Evolutionary conservation across 192 early-diverging fungal species (phyloP).

Genomic region (Rhizoclosmatium globosum): DNA sequence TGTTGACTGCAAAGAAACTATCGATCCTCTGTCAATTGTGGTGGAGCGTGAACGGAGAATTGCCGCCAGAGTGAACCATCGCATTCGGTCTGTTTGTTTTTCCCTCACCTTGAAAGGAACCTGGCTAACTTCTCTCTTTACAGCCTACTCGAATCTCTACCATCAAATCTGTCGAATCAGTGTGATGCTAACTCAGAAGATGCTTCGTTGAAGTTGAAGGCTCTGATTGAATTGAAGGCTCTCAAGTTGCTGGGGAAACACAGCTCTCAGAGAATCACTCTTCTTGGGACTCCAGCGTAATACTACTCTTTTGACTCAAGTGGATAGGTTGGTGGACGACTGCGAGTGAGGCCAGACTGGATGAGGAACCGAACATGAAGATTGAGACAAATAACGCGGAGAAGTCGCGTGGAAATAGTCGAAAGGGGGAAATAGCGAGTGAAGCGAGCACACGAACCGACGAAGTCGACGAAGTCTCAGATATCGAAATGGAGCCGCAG

Average conservation of each 20-base stretch:
- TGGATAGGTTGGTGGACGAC: conserved; percentile 61
- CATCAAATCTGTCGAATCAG: conserved; percentile 30
- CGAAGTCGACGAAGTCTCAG: no score
- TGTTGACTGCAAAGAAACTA: conserved; percentile 56
- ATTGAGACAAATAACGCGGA: no score
- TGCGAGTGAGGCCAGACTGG: no score
- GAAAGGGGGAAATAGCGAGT: no score
- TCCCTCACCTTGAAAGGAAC: background rate
- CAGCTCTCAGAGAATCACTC: conserved; percentile 70
- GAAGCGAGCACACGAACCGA: no score
- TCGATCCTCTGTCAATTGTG: conserved; percentile 81
- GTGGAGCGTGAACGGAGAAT: conserved; percentile 82
- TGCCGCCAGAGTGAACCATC: conserved; percentile 73
- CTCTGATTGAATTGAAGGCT: conserved; percentile 89
- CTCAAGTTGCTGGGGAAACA: conserved; percentile 83
- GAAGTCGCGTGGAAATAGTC: no score
- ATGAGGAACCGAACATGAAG: no score
- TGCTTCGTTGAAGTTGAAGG: conserved; percentile 72
- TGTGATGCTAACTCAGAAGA: background rate
- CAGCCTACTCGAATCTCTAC: conserved; percentile 37
- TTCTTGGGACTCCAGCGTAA: conserved; percentile 73
- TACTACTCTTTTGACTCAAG: conserved; percentile 81
- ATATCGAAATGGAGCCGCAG: conserved; percentile 9
- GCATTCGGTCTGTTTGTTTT: conserved; percentile 72
- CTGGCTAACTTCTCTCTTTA: background rate